phyloP scores from a whole-genome alignment of 306 rosid genomes.

The Citrullus amarus region DNA sequence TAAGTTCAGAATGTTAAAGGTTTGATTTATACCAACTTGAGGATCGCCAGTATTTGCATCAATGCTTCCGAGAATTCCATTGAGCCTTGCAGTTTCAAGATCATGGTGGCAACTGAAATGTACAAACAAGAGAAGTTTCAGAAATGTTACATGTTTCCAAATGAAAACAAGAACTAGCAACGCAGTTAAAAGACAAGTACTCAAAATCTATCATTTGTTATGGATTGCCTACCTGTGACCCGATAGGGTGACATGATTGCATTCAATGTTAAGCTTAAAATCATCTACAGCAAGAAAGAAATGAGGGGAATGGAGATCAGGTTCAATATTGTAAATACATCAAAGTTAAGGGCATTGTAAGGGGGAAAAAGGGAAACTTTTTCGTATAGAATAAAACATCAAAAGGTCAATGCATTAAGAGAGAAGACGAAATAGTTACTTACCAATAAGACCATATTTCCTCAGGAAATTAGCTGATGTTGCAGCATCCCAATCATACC shows the following conservation, averaged over 20 bases:
- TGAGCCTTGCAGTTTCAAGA: conserved; percentile 90
- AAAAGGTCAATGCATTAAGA: background rate
- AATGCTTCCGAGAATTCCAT: conserved; percentile 74
- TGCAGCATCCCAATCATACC: conserved; percentile 99
- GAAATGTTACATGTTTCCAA: background rate
- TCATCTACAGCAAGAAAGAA: conserved; percentile 42
- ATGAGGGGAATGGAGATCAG: background rate
- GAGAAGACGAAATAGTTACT: conserved; percentile 19
- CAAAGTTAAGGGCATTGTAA: background rate
- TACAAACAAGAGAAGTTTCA: background rate
- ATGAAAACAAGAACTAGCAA: background rate
- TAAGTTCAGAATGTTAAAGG: background rate
- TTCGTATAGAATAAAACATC: background rate
- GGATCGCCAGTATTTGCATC: conserved; percentile 98
- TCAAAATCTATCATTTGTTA: background rate
- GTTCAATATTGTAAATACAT: background rate
- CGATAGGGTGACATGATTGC: conserved; percentile 93
- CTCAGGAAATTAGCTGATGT: conserved; percentile 82
- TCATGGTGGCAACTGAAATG: conserved; percentile 76
- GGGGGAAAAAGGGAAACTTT: background rate
- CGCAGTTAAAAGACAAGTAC: background rate
- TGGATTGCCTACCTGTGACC: conserved; percentile 70
- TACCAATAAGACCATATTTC: conserved; percentile 70
- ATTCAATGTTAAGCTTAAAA: conserved; percentile 85
- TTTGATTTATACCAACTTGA: conserved; percentile 53